These are phyloP conservation scores for Penicillium cinerascens DNA, from an alignment of 495 filamentous ascomycete species.

Conservation along the genomic window DNA sequence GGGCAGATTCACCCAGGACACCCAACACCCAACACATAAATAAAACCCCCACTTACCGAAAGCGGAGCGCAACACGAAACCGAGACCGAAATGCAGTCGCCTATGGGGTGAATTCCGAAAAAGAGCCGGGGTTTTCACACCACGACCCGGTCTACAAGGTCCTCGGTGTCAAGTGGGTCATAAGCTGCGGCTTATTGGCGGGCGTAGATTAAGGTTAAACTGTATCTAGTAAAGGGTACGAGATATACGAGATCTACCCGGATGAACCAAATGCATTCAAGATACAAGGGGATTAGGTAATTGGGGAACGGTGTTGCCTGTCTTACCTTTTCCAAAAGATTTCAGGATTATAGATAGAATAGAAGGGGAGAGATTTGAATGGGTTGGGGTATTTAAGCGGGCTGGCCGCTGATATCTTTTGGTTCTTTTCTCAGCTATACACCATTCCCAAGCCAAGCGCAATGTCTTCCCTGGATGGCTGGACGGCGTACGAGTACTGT, in stretches of 20 bases:
- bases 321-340: not conserved
- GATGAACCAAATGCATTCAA: not conserved
- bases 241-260: not conserved
- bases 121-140: no score
- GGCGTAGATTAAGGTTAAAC: not conserved
- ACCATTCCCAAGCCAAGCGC: not conserved
- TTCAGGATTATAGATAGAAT: not conserved
- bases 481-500: conserved; percentile 37
- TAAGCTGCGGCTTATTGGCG: not conserved
- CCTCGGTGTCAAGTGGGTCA: not conserved
- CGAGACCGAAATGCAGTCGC: no score
- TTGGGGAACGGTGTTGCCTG: not conserved
- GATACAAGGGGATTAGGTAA: not conserved
- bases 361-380: no score
- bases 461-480: not conserved
- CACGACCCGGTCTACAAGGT: not conserved
- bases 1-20: no score
- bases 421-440: not conserved
- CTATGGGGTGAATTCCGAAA: no score
- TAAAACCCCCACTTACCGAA: not conserved
- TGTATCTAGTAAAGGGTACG: not conserved
- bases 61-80: not conserved
- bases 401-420: not conserved
- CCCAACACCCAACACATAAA: no score
- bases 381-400: not conserved